Base-by-base conservation (phyloP, 768 basidiomycete species). In the Trametes cinnabarina region DNA sequence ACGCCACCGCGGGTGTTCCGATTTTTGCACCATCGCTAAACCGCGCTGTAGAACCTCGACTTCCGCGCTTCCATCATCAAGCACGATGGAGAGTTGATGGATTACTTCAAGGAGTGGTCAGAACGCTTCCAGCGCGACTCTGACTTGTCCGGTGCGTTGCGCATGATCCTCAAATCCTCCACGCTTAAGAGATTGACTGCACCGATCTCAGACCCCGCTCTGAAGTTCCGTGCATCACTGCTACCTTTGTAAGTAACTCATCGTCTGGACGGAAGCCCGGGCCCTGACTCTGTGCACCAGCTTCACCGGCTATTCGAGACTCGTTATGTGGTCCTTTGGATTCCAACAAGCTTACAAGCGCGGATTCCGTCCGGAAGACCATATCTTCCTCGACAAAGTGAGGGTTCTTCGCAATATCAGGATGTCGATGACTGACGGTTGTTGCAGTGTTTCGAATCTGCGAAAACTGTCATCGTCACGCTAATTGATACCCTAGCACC, bases 311-410 rank as follows among this genome's bases (percentile, higher is more conserved):
- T 92, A 92, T 65, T 88, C 88, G 34, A 79, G 90, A 15, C 82
- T 92, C 11, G 90, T 92, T 47, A 90, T 92, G 88, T 90, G 82
- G 66, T 92, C 90, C 0, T 92, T 92, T 64, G 90, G 88, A 4
- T 92, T 92, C 73, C 90, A 92, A 62, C 86, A 91, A 63, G 89
- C 89, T 2, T 90, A 83, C 70, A 82, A 86, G 62, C 81, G 86
- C 8, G 87, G 88, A 1, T 79, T 89, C 26, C 77, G 83, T 60
- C 71, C 77, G 1, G 79, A 78, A 2, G 88, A 90, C 68, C 71
- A 82, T 17, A 66, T 90, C 20, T 87, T 88, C 69, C 84, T 91
- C 60, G 80, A 76, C 54, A 87, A 84, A 78, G 90, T 86, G 26
- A 15, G 75, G 58, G 42, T 50, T 34, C 19, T 54, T 4, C 30